Evolutionary conservation across 1,284 basidiomycete species (phyloP).

Genomic region (Tilletiopsis washingtonensis): DNA sequence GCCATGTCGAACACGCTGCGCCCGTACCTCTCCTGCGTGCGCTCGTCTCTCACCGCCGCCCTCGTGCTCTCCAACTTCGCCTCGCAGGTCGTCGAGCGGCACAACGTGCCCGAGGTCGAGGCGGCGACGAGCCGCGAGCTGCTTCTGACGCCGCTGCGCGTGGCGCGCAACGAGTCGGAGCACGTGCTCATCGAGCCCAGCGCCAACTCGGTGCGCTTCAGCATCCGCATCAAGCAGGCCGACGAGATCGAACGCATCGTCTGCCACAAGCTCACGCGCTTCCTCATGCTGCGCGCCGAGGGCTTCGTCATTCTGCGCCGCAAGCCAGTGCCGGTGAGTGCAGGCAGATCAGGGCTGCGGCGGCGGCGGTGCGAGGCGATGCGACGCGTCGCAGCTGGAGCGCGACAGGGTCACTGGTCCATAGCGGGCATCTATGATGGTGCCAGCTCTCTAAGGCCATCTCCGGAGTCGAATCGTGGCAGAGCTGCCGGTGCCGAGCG

Average conservation of each 20-base stretch:
- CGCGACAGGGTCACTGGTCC: too few relatives aligned
- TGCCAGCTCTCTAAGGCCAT: too few relatives aligned
- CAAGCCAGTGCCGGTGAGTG: conserved; percentile 75
- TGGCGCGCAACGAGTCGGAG: conserved; percentile 94
- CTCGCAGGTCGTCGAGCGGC: conserved; percentile 92
- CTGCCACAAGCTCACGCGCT: conserved; percentile 96
- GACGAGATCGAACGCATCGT: conserved; percentile 97
- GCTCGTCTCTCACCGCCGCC: conserved; percentile 92
- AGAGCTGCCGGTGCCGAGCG: too few relatives aligned
- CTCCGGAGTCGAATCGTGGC: too few relatives aligned
- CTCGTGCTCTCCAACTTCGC: conserved; percentile 95
- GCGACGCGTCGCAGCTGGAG: background rate
- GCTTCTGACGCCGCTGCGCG: conserved; percentile 80
- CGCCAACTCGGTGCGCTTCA: conserved; percentile 90
- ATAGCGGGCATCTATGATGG: too few relatives aligned
- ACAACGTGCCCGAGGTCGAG: conserved; percentile 73
- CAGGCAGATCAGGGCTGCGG: background rate
- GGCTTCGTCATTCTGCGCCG: conserved; percentile 90
- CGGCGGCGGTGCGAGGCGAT: background rate
- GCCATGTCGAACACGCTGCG: conserved; percentile 63
- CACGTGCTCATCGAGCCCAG: conserved; percentile 92
- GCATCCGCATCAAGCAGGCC: conserved; percentile 97
- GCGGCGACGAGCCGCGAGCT: conserved; percentile 55
- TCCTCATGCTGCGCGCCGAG: conserved; percentile 98
- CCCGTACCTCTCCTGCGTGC: conserved; percentile 90